Percentiles rank a stretch among this genome's conserved stretches.
Evolutionary conservation across 305 asterid genomes (phyloP).

Genomic region (Solanum chacoense): DNA sequence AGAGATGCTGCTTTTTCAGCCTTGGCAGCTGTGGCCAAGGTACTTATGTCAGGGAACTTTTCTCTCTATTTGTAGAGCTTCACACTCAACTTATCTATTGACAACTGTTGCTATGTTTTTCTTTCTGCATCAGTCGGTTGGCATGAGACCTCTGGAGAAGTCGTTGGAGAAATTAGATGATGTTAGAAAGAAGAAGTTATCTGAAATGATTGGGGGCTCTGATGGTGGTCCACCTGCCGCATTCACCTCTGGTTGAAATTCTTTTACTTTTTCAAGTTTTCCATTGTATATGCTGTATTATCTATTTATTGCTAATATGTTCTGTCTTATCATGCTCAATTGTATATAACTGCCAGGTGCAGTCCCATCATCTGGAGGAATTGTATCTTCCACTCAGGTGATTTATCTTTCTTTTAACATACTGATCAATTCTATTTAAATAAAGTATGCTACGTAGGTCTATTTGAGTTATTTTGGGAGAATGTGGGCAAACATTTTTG

Average conservation of each 20-base stretch:
- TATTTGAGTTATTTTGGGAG: background rate
- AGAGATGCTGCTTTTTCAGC: conserved; percentile 99
- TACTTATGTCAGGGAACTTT: conserved; percentile 11
- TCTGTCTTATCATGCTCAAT: conserved; percentile 10
- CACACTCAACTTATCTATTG: background rate
- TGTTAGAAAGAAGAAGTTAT: conserved; percentile 78
- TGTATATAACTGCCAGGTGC: conserved; percentile 26
- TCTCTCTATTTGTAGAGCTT: background rate
- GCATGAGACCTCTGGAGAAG: conserved; percentile 98
- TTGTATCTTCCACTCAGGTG: conserved; percentile 42
- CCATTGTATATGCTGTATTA: background rate
- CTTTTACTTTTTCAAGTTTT: background rate
- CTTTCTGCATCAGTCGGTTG: conserved; percentile 50
- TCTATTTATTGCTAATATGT: background rate
- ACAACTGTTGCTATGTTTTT: background rate
- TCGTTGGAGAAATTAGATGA: conserved; percentile 92
- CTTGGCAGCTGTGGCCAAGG: conserved; percentile 96
- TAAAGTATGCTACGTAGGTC: background rate
- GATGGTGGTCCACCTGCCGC: conserved; percentile 44
- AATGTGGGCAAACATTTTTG: background rate
- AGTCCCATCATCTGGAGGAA: conserved; percentile 53
- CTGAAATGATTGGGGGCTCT: conserved; percentile 90
- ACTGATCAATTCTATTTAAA: background rate
- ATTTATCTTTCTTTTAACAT: conserved; percentile 11
- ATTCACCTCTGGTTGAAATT: conserved; percentile 48